These are phyloP conservation scores for Malassezia vespertilionis DNA, from an alignment of 1,284 basidiomycete species.

Conservation along the genomic window DNA sequence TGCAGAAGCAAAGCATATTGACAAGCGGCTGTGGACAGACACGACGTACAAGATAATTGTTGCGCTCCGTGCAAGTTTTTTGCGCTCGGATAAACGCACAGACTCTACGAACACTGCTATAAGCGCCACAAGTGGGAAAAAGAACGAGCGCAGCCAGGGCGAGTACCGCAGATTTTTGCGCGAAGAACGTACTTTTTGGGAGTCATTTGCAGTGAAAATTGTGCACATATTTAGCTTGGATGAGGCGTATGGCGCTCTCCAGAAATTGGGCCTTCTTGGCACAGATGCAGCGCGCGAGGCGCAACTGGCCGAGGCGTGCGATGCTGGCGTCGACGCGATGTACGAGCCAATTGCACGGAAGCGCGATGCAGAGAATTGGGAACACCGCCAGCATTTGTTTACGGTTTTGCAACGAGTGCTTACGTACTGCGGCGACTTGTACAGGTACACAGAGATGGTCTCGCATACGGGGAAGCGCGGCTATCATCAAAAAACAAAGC, in stretches of 20 bases:
- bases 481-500: too few relatives aligned
- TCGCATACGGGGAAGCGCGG: too few relatives aligned
- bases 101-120: constrained; percentile 16
- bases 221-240: constrained; percentile 32
- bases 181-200: constrained; percentile 36
- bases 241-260: constrained; percentile 27
- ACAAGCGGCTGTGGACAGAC: constrained; percentile 35
- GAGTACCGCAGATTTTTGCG: constrained; percentile 33
- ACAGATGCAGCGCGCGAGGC: neutral
- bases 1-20: constrained; percentile 27
- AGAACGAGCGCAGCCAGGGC: constrained; percentile 18
- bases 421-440: constrained; percentile 84
- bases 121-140: constrained; percentile 18
- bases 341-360: neutral
- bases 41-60: constrained; percentile 38
- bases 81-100: constrained; percentile 24
- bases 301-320: neutral
- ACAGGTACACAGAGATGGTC: constrained; percentile 81
- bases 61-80: constrained; percentile 26
- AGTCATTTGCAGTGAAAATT: constrained; percentile 29
- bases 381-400: constrained; percentile 5
- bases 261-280: constrained; percentile 21
- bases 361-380: neutral
- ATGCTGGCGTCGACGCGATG: too few relatives aligned
- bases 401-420: constrained; percentile 51